Base-by-base conservation (phyloP, 345 rosid genomes). In the Salix dunnii region DNA sequence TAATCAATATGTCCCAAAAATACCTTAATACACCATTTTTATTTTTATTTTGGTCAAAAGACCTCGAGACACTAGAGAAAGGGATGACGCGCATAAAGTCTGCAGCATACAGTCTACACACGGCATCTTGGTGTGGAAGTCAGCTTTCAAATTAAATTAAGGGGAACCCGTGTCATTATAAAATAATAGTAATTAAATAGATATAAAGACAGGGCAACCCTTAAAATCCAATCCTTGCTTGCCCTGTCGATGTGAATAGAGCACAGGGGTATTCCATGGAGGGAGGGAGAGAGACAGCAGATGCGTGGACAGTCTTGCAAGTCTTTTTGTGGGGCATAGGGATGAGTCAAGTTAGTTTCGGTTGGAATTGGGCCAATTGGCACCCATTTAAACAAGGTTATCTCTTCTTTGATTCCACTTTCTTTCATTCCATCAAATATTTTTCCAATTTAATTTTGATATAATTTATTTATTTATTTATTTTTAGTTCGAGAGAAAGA, bases 41-140 rank as follows among this genome's bases (percentile, higher is more conserved):
- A n/a, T n/a, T n/a, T n/a, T n/a, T n/a, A n/a, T 40, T 10, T 40
- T 10, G 43, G 10, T 40, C 43, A 9, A 40, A 40, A 40, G 43
- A 20, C 60, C 10, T 65, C 20, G 17, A 65, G 21, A 16, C 13
- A 65, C 9, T 6, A 49, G 23, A 7, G 33, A 27, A 18, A 33
- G 36, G 36, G 36, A 33, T 33, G 36, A 6, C 36, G 6, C 36
- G 36, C 36, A 33, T 33, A 33, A 33, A 3, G 33, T 67, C 65
- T 17, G 31, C 13, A 12, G 67, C 5, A 36, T 7, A 55, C 23
- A 51, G 79, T 78, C 82, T 66, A 60, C 7, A 70, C 81, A 70
- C 82, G 84, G 79, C 72, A 78, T 55, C 68, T 61, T 21, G 58
- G 55, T 31, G 11, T 49, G 77, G 36, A 71, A 74, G 80, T 76